Conservation (phyloP, 2,329 filamentous ascomycete genomes). For the Arthrobotrys megalospora region DNA sequence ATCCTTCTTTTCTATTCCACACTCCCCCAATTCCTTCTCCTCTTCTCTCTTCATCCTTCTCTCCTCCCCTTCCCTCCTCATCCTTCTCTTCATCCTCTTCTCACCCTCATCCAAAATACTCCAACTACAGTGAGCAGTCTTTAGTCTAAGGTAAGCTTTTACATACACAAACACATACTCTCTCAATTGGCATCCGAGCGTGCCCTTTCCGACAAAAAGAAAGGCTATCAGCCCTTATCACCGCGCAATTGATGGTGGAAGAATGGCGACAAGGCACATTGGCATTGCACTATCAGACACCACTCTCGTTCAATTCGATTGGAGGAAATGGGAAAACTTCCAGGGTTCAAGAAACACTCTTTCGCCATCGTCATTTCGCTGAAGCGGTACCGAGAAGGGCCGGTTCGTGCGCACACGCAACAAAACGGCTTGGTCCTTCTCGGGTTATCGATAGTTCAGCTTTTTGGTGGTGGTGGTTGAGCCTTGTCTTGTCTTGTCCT, state of each 20-base stretch:
- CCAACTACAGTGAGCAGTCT: constrained; percentile 57
- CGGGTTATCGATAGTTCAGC: constrained; percentile 23
- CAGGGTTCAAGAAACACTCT: constrained; percentile 24
- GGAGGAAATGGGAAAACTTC: constrained; percentile 23
- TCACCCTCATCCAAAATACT: constrained; percentile 54
- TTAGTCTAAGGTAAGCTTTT: constrained; percentile 58
- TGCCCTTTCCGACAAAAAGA: neutral
- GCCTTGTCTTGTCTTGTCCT: neutral
- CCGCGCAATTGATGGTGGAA: constrained; percentile 41
- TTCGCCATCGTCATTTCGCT: constrained; percentile 13
- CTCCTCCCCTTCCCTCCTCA: constrained; percentile 18
- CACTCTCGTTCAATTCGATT: constrained; percentile 48
- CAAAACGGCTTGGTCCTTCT: constrained; percentile 27
- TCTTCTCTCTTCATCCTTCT: constrained; percentile 21
- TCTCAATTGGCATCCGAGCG: constrained; percentile 12
- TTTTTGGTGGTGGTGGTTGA: constrained; percentile 9
- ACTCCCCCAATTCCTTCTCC: constrained; percentile 50
- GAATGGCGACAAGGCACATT: constrained; percentile 51
- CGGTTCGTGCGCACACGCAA: constrained; percentile 36
- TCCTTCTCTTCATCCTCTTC: constrained; percentile 38
- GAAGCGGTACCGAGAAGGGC: constrained; percentile 44
- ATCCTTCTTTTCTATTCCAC: constrained; percentile 49
- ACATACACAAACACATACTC: constrained; percentile 4
- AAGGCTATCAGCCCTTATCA: constrained; percentile 41
- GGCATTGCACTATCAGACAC: constrained; percentile 30